Base-by-base conservation (phyloP, 345 rosid genomes). In the Eucalyptus curtisii region DNA sequence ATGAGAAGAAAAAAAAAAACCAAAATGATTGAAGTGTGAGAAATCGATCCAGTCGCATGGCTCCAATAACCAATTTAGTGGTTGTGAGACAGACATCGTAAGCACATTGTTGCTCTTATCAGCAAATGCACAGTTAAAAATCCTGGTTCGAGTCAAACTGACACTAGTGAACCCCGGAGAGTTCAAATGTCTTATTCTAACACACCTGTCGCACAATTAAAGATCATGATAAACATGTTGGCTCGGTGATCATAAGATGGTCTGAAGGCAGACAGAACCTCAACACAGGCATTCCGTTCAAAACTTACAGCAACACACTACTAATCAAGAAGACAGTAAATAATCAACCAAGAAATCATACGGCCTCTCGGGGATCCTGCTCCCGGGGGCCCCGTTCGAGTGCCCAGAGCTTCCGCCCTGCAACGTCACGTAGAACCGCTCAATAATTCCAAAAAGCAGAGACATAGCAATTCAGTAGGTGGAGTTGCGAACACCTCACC, bases 311-410 rank as follows among this genome's bases (percentile, higher is more conserved):
- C 25, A 85, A 47, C 57, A 59, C 49, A 61, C 25, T 11, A 31
- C 40, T 33, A 17, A 88, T 80, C 81, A 84, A 52, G 31, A 55
- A 30, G 49, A 2, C 57, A 17, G 20, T 30, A 49, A 47, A 52
- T 19, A 82, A 44, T 47, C 27, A 87, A 31, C 87, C 13, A 85
- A n/a, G 88, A 76, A 90, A 89, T 71, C 97, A 87, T 92, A 97
- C 99, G 94, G 97, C 89, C 85, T 94, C 89, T 93, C 96, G 47
- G 86, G 88, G 57, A 89, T 64, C 68, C 95, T 96, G 81, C 93
- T 93, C 61, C 91, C 59, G 30, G 87, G 49, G 85, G 59, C 87
- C 89, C 96, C 96, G 53, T 91, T 96, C 1, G 91, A 88, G 86
- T 87, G 88, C 33, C 42, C 59, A 31, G 92, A 49, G 86, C 88